These are phyloP conservation scores for Diversispora epigaea DNA, from an alignment of 192 early-diverging fungal species.

Conservation along the genomic window DNA sequence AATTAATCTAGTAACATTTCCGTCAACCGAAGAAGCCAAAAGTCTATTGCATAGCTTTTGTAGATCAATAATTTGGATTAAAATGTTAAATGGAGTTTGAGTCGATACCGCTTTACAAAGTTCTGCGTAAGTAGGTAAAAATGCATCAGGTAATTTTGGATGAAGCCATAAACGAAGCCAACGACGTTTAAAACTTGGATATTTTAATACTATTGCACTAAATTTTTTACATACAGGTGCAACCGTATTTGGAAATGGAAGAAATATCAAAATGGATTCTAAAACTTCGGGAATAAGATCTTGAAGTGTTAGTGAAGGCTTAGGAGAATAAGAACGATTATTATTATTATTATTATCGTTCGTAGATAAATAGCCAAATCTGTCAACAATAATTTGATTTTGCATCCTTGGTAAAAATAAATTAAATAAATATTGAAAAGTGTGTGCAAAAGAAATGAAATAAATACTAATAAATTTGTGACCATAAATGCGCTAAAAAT, in stretches of 20 bases:
- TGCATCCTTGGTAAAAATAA: too few relatives aligned
- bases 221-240: constrained; percentile 17
- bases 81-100: constrained; percentile 28
- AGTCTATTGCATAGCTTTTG: constrained; percentile 4
- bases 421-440: too few relatives aligned
- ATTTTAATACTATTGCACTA: constrained; percentile 9
- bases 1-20: constrained; percentile 13
- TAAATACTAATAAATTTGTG: too few relatives aligned
- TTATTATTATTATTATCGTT: too few relatives aligned
- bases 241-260: background rate
- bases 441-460: too few relatives aligned
- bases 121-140: constrained; percentile 29
- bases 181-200: constrained; percentile 27
- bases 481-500: too few relatives aligned
- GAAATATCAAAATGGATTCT: constrained; percentile 27
- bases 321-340: too few relatives aligned
- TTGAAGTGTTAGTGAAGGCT: background rate
- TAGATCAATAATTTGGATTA: constrained; percentile 26
- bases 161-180: constrained; percentile 30
- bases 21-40: constrained; percentile 12
- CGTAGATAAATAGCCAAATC: too few relatives aligned
- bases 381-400: too few relatives aligned
- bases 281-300: constrained; percentile 22
- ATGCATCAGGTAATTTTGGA: constrained; percentile 29
- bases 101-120: constrained; percentile 24